Conservation (phyloP, 345 rosid species). For the Eucalyptus marginata region DNA sequence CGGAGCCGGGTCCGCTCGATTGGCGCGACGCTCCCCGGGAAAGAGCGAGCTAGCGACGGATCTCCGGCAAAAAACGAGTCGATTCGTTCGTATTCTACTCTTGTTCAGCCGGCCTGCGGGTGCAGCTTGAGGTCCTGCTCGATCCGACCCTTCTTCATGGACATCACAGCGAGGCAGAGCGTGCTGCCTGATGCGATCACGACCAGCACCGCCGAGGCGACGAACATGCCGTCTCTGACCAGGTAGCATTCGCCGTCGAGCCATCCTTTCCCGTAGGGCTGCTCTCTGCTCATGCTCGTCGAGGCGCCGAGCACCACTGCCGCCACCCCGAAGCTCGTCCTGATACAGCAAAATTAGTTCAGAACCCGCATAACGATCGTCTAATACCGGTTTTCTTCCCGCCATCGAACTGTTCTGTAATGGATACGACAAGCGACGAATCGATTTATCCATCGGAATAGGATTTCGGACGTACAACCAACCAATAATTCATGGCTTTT, state of each 20-base stretch:
- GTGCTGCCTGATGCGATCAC: slow-evolving; percentile 17
- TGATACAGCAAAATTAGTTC: not conserved
- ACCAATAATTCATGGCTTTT: not conserved
- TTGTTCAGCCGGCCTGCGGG: not conserved
- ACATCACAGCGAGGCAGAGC: slow-evolving; percentile 18
- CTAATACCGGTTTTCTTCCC: not conserved
- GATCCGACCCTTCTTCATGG: not conserved
- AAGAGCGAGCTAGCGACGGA: not conserved
- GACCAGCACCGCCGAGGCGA: slow-evolving; percentile 34
- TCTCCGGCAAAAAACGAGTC: not conserved
- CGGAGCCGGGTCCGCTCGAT: fast-evolving
- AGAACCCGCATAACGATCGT: not conserved
- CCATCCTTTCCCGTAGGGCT: slow-evolving; percentile 68
- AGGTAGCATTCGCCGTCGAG: slow-evolving; percentile 55
- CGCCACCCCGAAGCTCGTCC: slow-evolving; percentile 54
- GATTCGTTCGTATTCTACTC: fast-evolving
- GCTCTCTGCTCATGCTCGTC: slow-evolving; percentile 65
- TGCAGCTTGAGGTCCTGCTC: not conserved
- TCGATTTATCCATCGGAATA: not conserved
- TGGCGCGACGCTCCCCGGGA: fast-evolving
- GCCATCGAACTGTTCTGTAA: not conserved
- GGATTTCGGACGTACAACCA: not conserved
- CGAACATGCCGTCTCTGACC: slow-evolving; percentile 47
- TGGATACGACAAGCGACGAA: not conserved
- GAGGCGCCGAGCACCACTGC: slow-evolving; percentile 33